Base-by-base conservation (phyloP, 805 yeast genomes). In the Suhomyces pyralidae region DNA sequence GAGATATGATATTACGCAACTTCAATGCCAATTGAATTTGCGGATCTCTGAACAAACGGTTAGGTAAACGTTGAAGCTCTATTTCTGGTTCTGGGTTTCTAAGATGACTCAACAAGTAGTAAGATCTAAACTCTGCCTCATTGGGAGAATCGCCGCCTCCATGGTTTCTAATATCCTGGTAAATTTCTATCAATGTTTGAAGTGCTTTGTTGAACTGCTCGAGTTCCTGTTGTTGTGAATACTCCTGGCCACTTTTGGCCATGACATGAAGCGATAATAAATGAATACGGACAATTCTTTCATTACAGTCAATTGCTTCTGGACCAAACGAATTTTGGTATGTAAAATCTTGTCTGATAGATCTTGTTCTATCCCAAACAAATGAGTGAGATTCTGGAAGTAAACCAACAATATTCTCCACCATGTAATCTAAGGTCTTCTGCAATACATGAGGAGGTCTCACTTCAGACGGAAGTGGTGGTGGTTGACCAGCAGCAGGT, bases 401-500 rank as follows among this genome's bases (percentile, higher is more conserved):
- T 38, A 81, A 76, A 0, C 81, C 81, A 12, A 93, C 67, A 1
- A 87, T 68, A 40, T 82, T 78, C 17, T 83, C 83, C 7, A 90
- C 80, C 34, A 94, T 77, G 65, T 89, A 90, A 54, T 87, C 78
- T 54, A 94, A 70, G 0, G 97, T 85, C 34, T 75, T 62, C 10
- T 78, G 79, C 42, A 94, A 70, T 1, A 92, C 75, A 51, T 79
- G 80, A 0, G 99, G 99, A 1, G 99, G 97, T 55, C 99, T 78
- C 3, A 94, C 99, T 66, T 94, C 99, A 1, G 97, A 90, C 0
- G 99, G 99, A 53, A 94, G 73, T 2, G 98, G 96, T 1, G 97
- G 98, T 1, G 97, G 96, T 60, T 94, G 97, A 6, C 98, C 99
- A 0, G 98, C 97, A 15, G 96, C 97, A 0, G 99, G 97, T 60